Evolutionary conservation across 2,329 filamentous ascomycete species (phyloP).

Genomic region (Tolypocladium tundrense): DNA sequence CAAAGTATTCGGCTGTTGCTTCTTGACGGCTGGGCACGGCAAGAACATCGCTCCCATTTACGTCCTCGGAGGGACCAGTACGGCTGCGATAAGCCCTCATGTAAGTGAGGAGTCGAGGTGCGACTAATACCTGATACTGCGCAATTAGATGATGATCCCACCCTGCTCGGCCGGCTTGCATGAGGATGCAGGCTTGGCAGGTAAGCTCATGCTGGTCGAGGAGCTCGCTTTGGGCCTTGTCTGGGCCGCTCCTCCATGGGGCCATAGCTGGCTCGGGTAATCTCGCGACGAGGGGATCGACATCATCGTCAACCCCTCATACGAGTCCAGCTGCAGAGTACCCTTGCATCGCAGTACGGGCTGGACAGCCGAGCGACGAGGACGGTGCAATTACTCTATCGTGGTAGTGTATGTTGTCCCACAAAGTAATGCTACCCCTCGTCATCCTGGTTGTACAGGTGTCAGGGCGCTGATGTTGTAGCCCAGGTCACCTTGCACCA

Average conservation of each 20-base stretch:
- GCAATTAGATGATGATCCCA: background rate
- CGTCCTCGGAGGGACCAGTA: too few relatives aligned
- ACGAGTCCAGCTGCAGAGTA: background rate
- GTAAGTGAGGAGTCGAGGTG: too few relatives aligned
- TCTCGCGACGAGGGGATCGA: background rate
- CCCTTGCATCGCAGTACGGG: background rate
- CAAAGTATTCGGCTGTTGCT: too few relatives aligned
- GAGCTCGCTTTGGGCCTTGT: too few relatives aligned
- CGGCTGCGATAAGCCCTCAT: too few relatives aligned
- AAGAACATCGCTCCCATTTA: too few relatives aligned
- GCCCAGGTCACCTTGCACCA: slow-evolving; percentile 3
- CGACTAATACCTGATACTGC: background rate
- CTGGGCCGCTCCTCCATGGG: too few relatives aligned
- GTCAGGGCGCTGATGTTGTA: background rate
- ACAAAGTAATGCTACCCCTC: background rate
- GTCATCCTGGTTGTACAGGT: background rate
- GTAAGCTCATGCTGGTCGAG: background rate
- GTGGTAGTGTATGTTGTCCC: background rate
- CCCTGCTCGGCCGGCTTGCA: background rate
- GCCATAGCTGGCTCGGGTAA: background rate
- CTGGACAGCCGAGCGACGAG: background rate
- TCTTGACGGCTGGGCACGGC: too few relatives aligned
- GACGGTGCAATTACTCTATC: background rate
- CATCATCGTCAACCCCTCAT: background rate
- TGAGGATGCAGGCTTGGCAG: background rate